Percentiles rank a stretch among this genome's conserved stretches.
Conservation (phyloP, 2,329 filamentous ascomycete species). For the Phyllosticta paracitricarpa region DNA sequence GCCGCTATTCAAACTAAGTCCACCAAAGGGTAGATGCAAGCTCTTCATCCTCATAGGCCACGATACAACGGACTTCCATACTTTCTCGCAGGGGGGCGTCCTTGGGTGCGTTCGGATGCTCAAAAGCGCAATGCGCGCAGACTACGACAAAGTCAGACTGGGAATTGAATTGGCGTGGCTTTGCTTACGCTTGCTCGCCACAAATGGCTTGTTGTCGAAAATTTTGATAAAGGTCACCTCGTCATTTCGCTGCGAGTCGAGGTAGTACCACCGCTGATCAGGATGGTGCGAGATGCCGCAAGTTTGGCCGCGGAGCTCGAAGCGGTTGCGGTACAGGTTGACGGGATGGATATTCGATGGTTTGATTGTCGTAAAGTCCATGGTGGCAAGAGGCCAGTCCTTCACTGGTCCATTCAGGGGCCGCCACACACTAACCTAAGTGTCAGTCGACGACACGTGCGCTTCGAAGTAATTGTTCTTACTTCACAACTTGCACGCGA, state of each 20-base stretch:
- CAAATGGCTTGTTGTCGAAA: constrained; percentile 12
- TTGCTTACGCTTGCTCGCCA: constrained; percentile 3
- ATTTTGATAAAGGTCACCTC: constrained; percentile 15
- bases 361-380: constrained; percentile 9
- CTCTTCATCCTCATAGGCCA: not conserved
- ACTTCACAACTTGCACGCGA: not conserved
- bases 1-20: no score
- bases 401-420: not conserved
- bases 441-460: not conserved
- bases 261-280: constrained; percentile 14
- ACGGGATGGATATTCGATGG: constrained; percentile 4
- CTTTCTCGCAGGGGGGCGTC: constrained; percentile 1
- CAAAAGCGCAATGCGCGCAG: constrained; percentile 9
- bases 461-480: not conserved
- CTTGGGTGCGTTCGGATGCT: not conserved
- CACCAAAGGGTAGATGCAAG: no score
- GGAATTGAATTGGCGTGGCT: no score
- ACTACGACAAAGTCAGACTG: not conserved
- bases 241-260: constrained; percentile 7
- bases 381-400: constrained; percentile 3
- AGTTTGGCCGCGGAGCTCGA: constrained; percentile 10
- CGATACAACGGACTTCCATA: constrained; percentile 8
- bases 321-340: constrained; percentile 2
- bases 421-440: not conserved
- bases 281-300: not conserved